Base-by-base conservation (phyloP, 2,329 filamentous ascomycete genomes). In the Dothideomycetes sp. region DNA sequence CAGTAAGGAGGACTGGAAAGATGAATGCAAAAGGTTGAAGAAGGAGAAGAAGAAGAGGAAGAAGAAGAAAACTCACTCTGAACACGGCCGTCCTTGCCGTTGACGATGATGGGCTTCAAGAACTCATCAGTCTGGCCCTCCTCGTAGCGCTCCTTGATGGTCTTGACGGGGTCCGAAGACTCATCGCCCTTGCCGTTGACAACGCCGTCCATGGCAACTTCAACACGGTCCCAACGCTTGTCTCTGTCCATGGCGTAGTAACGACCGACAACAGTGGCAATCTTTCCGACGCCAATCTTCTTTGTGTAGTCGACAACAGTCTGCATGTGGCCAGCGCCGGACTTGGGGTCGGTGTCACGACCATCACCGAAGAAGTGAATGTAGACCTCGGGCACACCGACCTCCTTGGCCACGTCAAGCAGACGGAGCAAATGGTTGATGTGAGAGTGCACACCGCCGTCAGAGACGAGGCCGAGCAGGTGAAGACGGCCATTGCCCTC, bases 191-290 rank as follows among this genome's bases (percentile, higher is more conserved):
- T 85, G 45, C 91, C 89, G 10, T 76, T 70, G 32, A 94, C 69
- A 54, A 98, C 61, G 45, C 85, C 91, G 68, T 91, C 89, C 61
- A 98, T 70, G 52, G 83, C 91, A 52, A 94, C 56, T 70, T 95
- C 85, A 51, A 94, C 73, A 60, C 91, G 78, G 60, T 98, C 91
- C 91, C 91, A 98, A 63, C 91, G 80, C 85, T 96, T 96, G 65
- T 98, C 91, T 53, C 91, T 88, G 71, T 98, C 91, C 91, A 98
- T 98, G 65, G 87, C 86, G 64, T 84, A 98, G 79, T 96, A 98
- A 53, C 89, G 80, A 46, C 91, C 91, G 46, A 96, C 89, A 33
- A 96, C 76, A 25, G 91, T 95, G 22, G 85, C 89, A 50, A 98
- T 76, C 65, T 95, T 75, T 51, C 89, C 91, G 49, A 82, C 66